phyloP scores from a whole-genome alignment of 768 basidiomycete species.

The Amanita pseudoporphyria region DNA sequence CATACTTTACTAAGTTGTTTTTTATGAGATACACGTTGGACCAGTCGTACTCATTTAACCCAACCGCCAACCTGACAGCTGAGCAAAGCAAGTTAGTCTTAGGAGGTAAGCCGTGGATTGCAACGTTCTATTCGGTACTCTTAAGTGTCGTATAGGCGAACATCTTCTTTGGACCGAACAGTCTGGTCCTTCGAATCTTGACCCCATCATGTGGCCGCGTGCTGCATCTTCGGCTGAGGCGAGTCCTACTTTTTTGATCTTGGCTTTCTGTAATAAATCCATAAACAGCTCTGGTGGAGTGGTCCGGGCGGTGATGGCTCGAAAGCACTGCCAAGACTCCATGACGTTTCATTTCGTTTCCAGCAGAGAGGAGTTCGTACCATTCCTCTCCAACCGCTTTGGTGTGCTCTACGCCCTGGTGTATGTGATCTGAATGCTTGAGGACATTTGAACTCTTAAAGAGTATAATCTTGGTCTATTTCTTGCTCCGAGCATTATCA shows the following conservation, averaged over 20 bases:
- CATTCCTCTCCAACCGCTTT: slow-evolving; percentile 57
- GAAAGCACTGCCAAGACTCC: slow-evolving; percentile 55
- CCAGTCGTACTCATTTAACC: slow-evolving; percentile 62
- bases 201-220: slow-evolving; percentile 62
- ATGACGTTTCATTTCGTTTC: slow-evolving; percentile 55
- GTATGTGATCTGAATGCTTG: slow-evolving; percentile 41
- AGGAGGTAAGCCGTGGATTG: slow-evolving; percentile 39
- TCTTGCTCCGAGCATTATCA: no score
- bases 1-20: neutral
- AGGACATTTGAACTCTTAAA: neutral
- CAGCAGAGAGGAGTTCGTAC: slow-evolving; percentile 51
- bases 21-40: neutral
- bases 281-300: slow-evolving; percentile 55
- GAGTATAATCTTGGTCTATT: no score
- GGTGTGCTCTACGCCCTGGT: slow-evolving; percentile 60
- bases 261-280: neutral
- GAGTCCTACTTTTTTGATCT: neutral
- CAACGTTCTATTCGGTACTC: neutral
- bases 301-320: slow-evolving; percentile 38
- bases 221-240: slow-evolving; percentile 60
- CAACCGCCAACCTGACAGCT: slow-evolving; percentile 44
- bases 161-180: slow-evolving; percentile 72
- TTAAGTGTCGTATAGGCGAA: slow-evolving; percentile 30
- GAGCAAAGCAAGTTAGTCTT: slow-evolving; percentile 47
- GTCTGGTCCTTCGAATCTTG: slow-evolving; percentile 54